Percentiles rank a stretch among this genome's conserved stretches.
phyloP scores from a whole-genome alignment of 176 grass and related monocot species.

The Chloris gayana region DNA sequence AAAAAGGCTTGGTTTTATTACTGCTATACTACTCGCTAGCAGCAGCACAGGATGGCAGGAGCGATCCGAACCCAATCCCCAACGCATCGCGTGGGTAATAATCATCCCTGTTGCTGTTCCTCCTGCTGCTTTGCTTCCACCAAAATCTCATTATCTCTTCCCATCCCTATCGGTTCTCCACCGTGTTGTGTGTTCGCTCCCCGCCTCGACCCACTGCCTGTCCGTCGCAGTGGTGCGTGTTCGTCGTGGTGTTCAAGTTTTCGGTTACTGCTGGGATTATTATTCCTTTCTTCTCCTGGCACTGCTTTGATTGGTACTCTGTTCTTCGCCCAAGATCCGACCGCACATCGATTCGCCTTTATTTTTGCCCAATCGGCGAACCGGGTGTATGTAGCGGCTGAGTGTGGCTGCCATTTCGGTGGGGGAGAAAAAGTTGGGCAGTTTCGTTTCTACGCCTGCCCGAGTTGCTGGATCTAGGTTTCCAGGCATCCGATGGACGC shows the following conservation, averaged over 20 bases:
- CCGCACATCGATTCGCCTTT: conserved; percentile 50
- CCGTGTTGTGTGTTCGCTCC: not conserved
- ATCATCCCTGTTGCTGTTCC: conserved; percentile 22
- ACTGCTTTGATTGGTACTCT: conserved; percentile 9
- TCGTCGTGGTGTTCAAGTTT: too few species aligned
- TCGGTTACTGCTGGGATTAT: conserved; percentile 11
- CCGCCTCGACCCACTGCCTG: not conserved
- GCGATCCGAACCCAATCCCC: conserved; percentile 70
- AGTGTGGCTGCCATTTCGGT: conserved; percentile 23
- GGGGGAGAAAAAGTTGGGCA: conserved; percentile 19
- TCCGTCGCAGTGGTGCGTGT: conserved; percentile 21
- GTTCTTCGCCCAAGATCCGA: conserved; percentile 31
- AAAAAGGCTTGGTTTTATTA: conserved; percentile 55
- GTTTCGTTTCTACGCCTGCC: conserved; percentile 17
- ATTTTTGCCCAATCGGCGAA: not conserved
- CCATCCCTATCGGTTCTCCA: conserved; percentile 40
- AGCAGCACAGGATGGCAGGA: conserved; percentile 50
- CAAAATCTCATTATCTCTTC: conserved; percentile 37
- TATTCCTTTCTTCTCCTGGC: conserved; percentile 13
- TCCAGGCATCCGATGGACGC: conserved; percentile 18
- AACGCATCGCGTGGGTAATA: conserved; percentile 51
- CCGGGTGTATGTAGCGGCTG: conserved; percentile 30
- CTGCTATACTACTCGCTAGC: conserved; percentile 10
- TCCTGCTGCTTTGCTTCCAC: conserved; percentile 35
- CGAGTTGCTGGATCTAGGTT: conserved; percentile 79